Percentiles rank a stretch among this genome's conserved stretches.
These are phyloP conservation scores for Pythium coloratum DNA, from an alignment of 352 stramenopile species.

Conservation along the genomic window DNA sequence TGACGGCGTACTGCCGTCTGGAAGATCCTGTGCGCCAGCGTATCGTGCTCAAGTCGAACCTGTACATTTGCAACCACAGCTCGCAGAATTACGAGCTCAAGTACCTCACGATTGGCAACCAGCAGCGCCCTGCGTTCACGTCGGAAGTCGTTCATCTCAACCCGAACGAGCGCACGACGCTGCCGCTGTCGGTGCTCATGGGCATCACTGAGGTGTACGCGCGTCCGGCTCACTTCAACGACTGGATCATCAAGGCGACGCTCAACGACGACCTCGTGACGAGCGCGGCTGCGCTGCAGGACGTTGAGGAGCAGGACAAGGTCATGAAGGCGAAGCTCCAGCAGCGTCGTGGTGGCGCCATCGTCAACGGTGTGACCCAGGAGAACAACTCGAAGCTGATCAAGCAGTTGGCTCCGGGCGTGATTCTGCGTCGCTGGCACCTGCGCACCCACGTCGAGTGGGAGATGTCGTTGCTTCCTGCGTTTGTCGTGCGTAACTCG, in stretches of 20 bases:
- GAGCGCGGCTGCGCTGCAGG: slow-evolving; percentile 48
- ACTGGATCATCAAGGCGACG: slow-evolving; percentile 75
- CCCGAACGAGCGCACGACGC: slow-evolving; percentile 59
- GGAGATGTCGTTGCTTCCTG: slow-evolving; percentile 71
- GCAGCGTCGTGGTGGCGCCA: slow-evolving; percentile 59
- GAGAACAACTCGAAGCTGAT: slow-evolving; percentile 74
- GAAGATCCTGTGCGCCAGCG: slow-evolving; percentile 64
- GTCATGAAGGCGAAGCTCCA: slow-evolving; percentile 46
- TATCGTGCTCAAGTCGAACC: slow-evolving; percentile 77
- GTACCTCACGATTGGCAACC: slow-evolving; percentile 60
- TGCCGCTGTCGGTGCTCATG: slow-evolving; percentile 71
- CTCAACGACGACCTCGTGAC: slow-evolving; percentile 81
- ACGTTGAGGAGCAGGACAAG: slow-evolving; percentile 59
- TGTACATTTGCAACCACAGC: slow-evolving; percentile 82
- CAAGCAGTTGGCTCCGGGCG: slow-evolving; percentile 69
- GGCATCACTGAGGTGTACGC: slow-evolving; percentile 84
- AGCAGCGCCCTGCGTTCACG: slow-evolving; percentile 44
- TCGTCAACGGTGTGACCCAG: slow-evolving; percentile 76
- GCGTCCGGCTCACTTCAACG: slow-evolving; percentile 56
- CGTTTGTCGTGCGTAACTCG: slow-evolving; percentile 87
- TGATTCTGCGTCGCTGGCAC: slow-evolving; percentile 76
- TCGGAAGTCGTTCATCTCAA: slow-evolving; percentile 61
- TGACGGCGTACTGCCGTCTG: slow-evolving; percentile 68
- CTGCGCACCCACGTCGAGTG: slow-evolving; percentile 78
- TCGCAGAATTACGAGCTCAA: slow-evolving; percentile 73